These are phyloP conservation scores for Arthromyces matolae DNA, from an alignment of 768 basidiomycete species.

Conservation along the genomic window DNA sequence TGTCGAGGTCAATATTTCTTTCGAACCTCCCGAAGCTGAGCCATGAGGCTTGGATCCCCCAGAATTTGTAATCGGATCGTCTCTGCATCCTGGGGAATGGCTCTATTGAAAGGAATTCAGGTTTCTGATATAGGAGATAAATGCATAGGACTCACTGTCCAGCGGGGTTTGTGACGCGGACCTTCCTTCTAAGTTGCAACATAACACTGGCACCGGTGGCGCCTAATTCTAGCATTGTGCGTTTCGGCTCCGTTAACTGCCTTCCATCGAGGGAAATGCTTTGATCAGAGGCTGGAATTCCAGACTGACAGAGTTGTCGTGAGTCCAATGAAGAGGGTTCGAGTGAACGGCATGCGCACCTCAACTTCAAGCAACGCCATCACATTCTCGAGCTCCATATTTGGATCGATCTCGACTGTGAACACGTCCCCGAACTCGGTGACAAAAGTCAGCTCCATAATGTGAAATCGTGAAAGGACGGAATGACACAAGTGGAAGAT, in stretches of 20 bases:
- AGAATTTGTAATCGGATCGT: conserved; percentile 87
- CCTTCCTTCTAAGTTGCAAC: conserved; percentile 65
- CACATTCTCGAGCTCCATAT: conserved; percentile 90
- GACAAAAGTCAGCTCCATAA: conserved; percentile 72
- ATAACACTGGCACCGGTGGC: conserved; percentile 54
- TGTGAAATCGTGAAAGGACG: conserved; percentile 9
- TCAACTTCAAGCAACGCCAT: conserved; percentile 94
- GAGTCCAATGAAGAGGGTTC: not conserved
- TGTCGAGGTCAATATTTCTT: not conserved
- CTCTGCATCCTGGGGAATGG: conserved; percentile 79
- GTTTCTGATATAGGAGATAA: not conserved
- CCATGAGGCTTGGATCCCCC: conserved; percentile 79
- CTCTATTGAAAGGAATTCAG: conserved; percentile 37
- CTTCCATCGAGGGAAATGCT: conserved; percentile 63
- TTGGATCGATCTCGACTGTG: conserved; percentile 79
- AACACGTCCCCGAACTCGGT: conserved; percentile 64
- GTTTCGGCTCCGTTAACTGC: conserved; percentile 61
- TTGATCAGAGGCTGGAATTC: conserved; percentile 69
- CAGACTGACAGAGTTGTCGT: conserved; percentile 47
- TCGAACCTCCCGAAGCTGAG: conserved; percentile 63
- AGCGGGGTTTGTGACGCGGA: conserved; percentile 35
- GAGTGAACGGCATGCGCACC: conserved; percentile 46
- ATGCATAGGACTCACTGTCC: conserved; percentile 34
- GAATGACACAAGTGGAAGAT: conserved; percentile 4
- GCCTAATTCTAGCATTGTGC: conserved; percentile 65